Evolutionary conservation across 257 asterid genomes (phyloP), one percentile per base, ranked within the genome.

Genomic region (Ocimum tenuiflorum): DNA sequence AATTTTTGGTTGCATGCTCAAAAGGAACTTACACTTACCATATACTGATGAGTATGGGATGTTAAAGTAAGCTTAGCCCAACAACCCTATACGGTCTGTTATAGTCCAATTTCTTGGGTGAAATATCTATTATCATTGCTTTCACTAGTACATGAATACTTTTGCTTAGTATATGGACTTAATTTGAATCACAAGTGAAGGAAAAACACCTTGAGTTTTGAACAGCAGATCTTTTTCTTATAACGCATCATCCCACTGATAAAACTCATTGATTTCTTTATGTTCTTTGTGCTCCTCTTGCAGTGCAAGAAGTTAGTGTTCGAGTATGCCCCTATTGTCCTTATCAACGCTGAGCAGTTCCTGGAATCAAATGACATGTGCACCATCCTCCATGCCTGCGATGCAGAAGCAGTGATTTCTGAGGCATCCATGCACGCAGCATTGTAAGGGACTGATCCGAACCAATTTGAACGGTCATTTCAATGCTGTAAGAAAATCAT

Each of bases 231-330:
- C 49, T 19, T 60, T 20, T 60, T 54, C 39, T 43, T 11, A 6
- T 49, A 23, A 18, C 8, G 5, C 3, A 53, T 52, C 54, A 19
- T 12, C 35, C 3, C 23, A 47, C 38, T 38, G n/a, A 23, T 20
- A 20, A 13, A 24, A 20, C 35, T 51, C 15, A 38, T 60, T 14
- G 62, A 42, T 64, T 23, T 52, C 38, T 42, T 68, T 54, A 6
- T 31, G 3, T 5, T 13, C 11, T 29, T 17, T 35, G 29, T 54
- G 52, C 33, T 45, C 1, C 22, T 78, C 50, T 64, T 72, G 77
- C 91, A 94, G 99, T 94, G 99, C 51, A 91, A 94, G 89, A 83
- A 75, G 77, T 52, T 94, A 59, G 97, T 91, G 13, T 83, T 91
- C 22, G 96, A 91, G 79, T 94, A 91, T 48, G 89, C 82, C 0